Conservation (phyloP, 495 filamentous ascomycete species). For the Jackrogersella multiformis region DNA sequence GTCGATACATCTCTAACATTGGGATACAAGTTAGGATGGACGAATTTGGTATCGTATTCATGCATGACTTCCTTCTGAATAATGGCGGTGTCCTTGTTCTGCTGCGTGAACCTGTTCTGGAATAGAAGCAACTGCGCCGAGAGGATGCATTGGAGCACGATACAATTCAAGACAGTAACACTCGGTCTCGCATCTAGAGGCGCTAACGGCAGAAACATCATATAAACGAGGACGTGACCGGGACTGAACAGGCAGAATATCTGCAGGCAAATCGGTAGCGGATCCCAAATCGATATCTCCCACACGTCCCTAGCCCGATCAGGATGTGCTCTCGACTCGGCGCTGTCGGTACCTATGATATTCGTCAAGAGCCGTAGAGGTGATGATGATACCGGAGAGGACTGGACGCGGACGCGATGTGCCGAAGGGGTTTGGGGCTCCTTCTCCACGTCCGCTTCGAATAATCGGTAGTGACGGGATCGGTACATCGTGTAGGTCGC, state of each 20-base stretch:
- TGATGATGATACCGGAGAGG: conserved; percentile 79
- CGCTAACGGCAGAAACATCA: conserved; percentile 81
- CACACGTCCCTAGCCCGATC: conserved; percentile 89
- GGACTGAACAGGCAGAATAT: conserved; percentile 94
- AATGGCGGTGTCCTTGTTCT: conserved; percentile 81
- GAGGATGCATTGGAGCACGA: conserved; percentile 74
- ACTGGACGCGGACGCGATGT: conserved; percentile 88
- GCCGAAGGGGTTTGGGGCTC: conserved; percentile 84
- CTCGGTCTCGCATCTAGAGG: conserved; percentile 80
- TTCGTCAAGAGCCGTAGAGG: conserved; percentile 79
- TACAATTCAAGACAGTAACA: conserved; percentile 81
- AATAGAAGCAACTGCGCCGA: conserved; percentile 80
- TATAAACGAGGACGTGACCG: conserved; percentile 88
- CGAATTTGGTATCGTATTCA: conserved; percentile 96
- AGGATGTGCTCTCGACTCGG: conserved; percentile 82
- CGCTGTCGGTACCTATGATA: conserved; percentile 66
- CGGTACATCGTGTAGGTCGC: conserved; percentile 83
- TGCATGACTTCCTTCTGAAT: conserved; percentile 91
- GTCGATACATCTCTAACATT: conserved; percentile 85
- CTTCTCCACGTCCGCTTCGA: conserved; percentile 81
- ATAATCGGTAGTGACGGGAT: conserved; percentile 88
- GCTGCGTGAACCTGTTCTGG: conserved; percentile 76
- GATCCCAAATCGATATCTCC: conserved; percentile 95
- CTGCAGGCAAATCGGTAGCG: conserved; percentile 79
- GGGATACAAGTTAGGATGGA: conserved; percentile 86